Conservation (phyloP, 805 yeast genomes). For the Torulaspora indica region DNA sequence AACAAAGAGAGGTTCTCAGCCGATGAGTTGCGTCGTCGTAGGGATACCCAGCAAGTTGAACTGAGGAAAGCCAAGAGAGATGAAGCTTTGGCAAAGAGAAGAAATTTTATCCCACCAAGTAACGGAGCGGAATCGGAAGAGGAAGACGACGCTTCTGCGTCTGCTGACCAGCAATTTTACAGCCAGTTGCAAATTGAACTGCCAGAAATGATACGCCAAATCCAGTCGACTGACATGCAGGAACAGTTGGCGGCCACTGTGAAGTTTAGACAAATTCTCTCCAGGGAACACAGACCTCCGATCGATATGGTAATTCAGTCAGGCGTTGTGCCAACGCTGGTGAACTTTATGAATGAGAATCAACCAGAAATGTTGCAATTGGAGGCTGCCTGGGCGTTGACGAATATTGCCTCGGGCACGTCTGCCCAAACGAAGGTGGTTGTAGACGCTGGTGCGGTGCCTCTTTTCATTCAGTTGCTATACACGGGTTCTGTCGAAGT, state of each 20-base stretch:
- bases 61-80: slow-evolving; percentile 95
- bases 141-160: slow-evolving; percentile 39
- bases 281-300: slow-evolving; percentile 94
- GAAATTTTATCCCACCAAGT: slow-evolving; percentile 56
- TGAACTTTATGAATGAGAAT: slow-evolving; percentile 69
- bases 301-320: slow-evolving; percentile 87
- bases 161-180: slow-evolving; percentile 42
- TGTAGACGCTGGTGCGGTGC: slow-evolving; percentile 91
- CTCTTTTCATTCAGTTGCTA: slow-evolving; percentile 77
- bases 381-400: slow-evolving; percentile 99
- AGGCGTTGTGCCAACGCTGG: slow-evolving; percentile 90
- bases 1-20: slow-evolving; percentile 90
- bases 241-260: slow-evolving; percentile 83
- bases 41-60: slow-evolving; percentile 96
- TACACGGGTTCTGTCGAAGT: slow-evolving; percentile 82
- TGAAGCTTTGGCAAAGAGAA: slow-evolving; percentile 88
- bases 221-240: slow-evolving; percentile 70
- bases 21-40: slow-evolving; percentile 95
- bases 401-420: slow-evolving; percentile 93
- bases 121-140: slow-evolving; percentile 52
- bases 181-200: slow-evolving; percentile 58
- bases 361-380: slow-evolving; percentile 86
- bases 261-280: slow-evolving; percentile 86
- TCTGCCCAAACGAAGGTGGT: slow-evolving; percentile 86
- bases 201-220: slow-evolving; percentile 79